phyloP scores from a whole-genome alignment of 1,284 basidiomycete genomes.

The Leccinum laetum region DNA sequence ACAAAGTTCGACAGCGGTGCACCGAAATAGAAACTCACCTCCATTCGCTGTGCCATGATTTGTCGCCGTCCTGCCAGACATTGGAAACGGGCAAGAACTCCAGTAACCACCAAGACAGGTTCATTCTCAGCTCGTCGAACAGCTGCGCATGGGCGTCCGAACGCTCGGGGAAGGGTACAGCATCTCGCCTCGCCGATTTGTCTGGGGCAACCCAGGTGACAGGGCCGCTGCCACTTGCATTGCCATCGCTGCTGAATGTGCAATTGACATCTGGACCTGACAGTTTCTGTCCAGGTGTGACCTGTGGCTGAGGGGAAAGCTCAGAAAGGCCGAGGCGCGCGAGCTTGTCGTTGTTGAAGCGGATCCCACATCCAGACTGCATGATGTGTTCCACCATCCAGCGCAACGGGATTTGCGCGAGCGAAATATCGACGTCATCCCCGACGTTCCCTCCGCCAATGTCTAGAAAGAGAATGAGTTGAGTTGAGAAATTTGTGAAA shows the following conservation, averaged over 20 bases:
- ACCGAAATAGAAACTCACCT: no score
- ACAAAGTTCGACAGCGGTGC: no score
- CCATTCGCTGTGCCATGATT: no score
- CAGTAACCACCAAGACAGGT: slow-evolving; percentile 12
- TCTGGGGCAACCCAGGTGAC: neutral
- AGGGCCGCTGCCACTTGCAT: neutral
- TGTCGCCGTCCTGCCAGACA: no score
- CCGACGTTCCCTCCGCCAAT: slow-evolving; percentile 63
- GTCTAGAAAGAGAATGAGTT: slow-evolving; percentile 41
- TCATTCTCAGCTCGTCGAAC: slow-evolving; percentile 23
- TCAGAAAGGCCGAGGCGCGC: slow-evolving; percentile 32
- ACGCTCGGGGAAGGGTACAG: slow-evolving; percentile 12
- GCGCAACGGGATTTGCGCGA: slow-evolving; percentile 61
- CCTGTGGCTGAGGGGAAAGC: neutral
- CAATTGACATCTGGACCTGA: neutral
- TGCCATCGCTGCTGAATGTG: neutral
- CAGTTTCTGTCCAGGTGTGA: neutral
- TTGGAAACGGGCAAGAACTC: slow-evolving; percentile 14
- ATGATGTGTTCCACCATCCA: slow-evolving; percentile 72
- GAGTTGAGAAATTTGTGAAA: neutral
- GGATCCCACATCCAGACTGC: slow-evolving; percentile 47
- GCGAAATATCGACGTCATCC: slow-evolving; percentile 41
- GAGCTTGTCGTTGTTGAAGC: slow-evolving; percentile 48
- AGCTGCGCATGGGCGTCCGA: slow-evolving; percentile 28
- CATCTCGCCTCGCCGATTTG: neutral